Percentiles rank a stretch among this genome's conserved stretches.
These are phyloP conservation scores for Poronia punctata DNA, from an alignment of 495 filamentous ascomycete genomes.

Conservation along the genomic window DNA sequence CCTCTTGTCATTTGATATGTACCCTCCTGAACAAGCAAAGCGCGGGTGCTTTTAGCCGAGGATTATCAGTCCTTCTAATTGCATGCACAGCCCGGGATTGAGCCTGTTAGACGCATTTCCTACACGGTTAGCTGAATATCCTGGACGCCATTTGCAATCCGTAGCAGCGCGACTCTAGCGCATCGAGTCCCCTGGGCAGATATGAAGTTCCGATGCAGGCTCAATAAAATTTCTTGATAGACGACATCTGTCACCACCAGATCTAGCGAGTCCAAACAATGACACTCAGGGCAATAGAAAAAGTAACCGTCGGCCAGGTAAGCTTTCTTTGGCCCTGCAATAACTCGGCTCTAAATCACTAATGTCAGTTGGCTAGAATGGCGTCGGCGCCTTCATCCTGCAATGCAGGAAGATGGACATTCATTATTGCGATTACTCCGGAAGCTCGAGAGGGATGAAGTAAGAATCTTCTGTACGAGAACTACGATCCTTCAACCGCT, in stretches of 20 bases:
- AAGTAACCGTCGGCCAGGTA: conserved; percentile 58
- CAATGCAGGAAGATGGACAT: conserved; percentile 95
- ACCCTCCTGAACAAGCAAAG: no score
- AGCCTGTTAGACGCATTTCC: no score
- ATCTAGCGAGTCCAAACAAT: conserved; percentile 40
- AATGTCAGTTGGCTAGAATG: conserved; percentile 56
- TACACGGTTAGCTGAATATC: no score
- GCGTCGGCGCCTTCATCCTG: conserved; percentile 91
- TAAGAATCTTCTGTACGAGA: conserved; percentile 35
- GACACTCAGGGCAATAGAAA: conserved; percentile 56
- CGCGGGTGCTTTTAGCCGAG: no score
- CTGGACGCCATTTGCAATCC: no score
- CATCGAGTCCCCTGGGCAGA: no score
- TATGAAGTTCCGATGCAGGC: conserved; percentile 6
- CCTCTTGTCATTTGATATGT: no score
- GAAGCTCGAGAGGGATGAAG: conserved; percentile 92
- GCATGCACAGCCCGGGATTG: no score
- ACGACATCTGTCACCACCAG: background rate
- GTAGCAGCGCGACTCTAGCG: no score
- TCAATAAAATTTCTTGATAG: conserved; percentile 5
- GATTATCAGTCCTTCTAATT: no score
- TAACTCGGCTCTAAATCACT: background rate
- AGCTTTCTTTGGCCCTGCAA: no score
- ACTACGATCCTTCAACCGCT: background rate
- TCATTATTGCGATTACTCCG: conserved; percentile 93